These are phyloP conservation scores for Aspergillus hancockii DNA, from an alignment of 495 filamentous ascomycete species.

Conservation along the genomic window DNA sequence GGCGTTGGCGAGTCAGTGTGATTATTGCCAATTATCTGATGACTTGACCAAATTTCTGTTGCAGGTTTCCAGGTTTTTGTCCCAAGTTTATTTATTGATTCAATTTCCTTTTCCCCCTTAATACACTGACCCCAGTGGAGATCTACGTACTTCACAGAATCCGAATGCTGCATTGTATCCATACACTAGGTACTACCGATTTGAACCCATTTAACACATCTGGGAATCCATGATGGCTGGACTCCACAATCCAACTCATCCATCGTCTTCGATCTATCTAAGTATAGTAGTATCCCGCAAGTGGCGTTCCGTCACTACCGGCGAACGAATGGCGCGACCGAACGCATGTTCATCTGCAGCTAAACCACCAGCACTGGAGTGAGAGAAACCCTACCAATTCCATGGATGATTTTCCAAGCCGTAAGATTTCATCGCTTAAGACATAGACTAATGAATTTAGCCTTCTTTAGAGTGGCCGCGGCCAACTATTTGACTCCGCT, in stretches of 20 bases:
- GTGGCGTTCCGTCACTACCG: conserved; percentile 5
- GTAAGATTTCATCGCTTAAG: too few relatives aligned
- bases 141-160: too few relatives aligned
- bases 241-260: background rate
- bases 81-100: background rate
- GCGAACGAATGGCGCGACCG: conserved; percentile 7
- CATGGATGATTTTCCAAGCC: background rate
- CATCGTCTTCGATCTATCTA: background rate
- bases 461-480: background rate
- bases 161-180: too few relatives aligned
- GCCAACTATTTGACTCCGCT: background rate
- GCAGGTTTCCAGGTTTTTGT: too few relatives aligned
- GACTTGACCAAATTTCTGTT: too few relatives aligned
- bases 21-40: too few relatives aligned
- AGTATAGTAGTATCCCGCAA: conserved; percentile 4
- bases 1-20: background rate
- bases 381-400: background rate
- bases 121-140: background rate
- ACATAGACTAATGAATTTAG: background rate
- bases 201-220: too few relatives aligned
- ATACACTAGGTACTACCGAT: background rate
- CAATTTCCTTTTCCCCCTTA: background rate
- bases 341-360: conserved; percentile 12
- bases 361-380: background rate
- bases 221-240: background rate